phyloP scores from a whole-genome alignment of 768 basidiomycete genomes.

The Leccinum ochraceum region DNA sequence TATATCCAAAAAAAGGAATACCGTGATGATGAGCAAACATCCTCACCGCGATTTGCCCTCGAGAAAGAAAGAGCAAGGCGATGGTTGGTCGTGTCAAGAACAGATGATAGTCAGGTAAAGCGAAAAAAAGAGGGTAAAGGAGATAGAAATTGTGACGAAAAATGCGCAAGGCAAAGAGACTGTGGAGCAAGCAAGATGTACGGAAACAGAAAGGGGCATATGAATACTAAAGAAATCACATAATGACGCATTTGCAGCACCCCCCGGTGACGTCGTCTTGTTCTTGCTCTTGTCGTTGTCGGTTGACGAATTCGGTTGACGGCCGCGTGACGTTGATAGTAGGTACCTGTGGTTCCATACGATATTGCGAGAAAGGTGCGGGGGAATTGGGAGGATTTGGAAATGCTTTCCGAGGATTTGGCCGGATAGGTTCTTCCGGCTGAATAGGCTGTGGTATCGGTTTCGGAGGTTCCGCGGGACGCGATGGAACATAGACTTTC shows the following conservation, averaged over 20 bases:
- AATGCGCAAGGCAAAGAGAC: constrained; percentile 3
- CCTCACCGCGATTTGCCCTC: constrained; percentile 13
- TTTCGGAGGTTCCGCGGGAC: constrained; percentile 4
- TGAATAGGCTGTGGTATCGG: constrained; percentile 28
- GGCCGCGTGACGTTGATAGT: constrained; percentile 33
- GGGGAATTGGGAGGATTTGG: constrained; percentile 49
- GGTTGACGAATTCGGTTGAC: constrained; percentile 30
- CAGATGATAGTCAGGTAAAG: constrained; percentile 8
- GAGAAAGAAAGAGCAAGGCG: constrained; percentile 6
- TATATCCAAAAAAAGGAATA: constrained; percentile 24
- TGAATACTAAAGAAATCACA: constrained; percentile 52
- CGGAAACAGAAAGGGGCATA: constrained; percentile 25
- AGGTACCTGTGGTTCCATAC: constrained; percentile 29
- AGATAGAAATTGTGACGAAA: constrained; percentile 1
- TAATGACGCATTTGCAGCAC: constrained; percentile 83
- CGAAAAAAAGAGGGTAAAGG: background rate
- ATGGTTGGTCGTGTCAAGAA: constrained; percentile 17
- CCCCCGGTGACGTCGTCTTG: constrained; percentile 51
- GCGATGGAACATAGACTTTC: background rate
- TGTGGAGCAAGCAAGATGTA: constrained; percentile 25
- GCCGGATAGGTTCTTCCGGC: constrained; percentile 31
- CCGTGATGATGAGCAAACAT: constrained; percentile 17
- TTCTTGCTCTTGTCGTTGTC: constrained; percentile 28
- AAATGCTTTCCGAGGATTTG: constrained; percentile 14
- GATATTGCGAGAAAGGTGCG: constrained; percentile 65